Evolutionary conservation across 176 grass and related monocot genomes (phyloP).

Genomic region (Oryza longistaminata): DNA sequence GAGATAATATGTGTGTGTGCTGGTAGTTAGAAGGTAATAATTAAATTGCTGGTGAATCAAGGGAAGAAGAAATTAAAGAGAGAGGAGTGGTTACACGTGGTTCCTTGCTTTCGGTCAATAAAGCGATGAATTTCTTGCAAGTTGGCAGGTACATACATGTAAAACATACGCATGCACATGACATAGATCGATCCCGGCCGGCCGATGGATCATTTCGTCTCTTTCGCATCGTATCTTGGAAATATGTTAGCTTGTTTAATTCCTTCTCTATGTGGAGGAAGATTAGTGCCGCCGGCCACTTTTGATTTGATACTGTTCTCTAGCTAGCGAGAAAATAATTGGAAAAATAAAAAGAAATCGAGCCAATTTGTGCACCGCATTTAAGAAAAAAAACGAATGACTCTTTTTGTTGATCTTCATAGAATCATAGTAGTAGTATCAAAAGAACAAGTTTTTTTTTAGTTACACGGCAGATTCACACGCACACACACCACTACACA

Average conservation of each 20-base stretch:
- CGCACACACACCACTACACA: too few relatives aligned
- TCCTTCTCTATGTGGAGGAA: neutral
- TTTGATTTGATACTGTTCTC: too few relatives aligned
- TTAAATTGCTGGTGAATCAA: conserved; percentile 4
- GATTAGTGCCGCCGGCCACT: too few relatives aligned
- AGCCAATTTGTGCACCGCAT: neutral
- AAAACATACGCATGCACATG: neutral
- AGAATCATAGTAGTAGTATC: too few relatives aligned
- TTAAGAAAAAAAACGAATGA: neutral
- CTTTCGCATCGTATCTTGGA: neutral
- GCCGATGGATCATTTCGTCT: neutral
- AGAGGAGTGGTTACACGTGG: conserved; percentile 1
- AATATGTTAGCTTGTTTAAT: neutral
- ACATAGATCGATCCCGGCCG: neutral
- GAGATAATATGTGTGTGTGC: neutral
- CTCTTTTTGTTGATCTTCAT: too few relatives aligned
- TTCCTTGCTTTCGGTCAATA: conserved; percentile 27
- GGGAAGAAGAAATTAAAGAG: neutral
- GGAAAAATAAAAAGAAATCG: too few relatives aligned
- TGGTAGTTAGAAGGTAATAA: neutral
- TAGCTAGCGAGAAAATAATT: too few relatives aligned
- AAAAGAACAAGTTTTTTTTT: too few relatives aligned
- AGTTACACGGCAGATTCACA: too few relatives aligned
- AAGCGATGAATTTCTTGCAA: neutral
- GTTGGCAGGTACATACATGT: neutral